These are phyloP conservation scores for Capronia americana DNA, from an alignment of 2,329 filamentous ascomycete species.

Conservation along the genomic window DNA sequence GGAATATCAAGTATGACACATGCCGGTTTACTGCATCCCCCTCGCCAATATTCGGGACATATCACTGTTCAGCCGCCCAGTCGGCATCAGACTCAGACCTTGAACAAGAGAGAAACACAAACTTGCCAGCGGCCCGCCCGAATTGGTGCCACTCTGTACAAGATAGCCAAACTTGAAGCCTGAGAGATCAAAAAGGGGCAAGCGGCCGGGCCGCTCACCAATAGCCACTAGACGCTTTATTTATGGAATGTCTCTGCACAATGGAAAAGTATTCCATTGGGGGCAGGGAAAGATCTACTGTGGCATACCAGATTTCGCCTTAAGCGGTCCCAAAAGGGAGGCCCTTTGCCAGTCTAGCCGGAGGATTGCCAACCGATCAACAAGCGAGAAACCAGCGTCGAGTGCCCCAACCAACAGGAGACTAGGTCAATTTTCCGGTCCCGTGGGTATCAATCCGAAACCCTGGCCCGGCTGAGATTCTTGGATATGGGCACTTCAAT, in stretches of 20 bases:
- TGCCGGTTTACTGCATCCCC: not conserved
- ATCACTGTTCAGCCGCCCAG: not conserved
- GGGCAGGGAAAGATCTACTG: not conserved
- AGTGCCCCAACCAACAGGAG: conserved; percentile 28
- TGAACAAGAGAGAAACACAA: not conserved
- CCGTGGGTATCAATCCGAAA: conserved; percentile 33
- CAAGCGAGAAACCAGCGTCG: conserved; percentile 37
- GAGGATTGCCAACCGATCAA: conserved; percentile 27
- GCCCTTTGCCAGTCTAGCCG: conserved; percentile 17
- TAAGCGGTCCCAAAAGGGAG: conserved; percentile 7
- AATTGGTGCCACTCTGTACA: not conserved
- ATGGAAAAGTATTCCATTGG: conserved; percentile 4
- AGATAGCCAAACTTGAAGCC: not conserved
- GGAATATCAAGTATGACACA: not conserved
- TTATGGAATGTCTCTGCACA: conserved; percentile 23
- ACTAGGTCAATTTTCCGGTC: conserved; percentile 21
- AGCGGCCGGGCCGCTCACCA: conserved; percentile 25
- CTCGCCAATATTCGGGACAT: not conserved
- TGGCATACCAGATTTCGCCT: not conserved
- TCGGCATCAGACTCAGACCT: not conserved
- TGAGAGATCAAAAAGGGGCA: conserved; percentile 7
- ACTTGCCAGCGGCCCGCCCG: not conserved
- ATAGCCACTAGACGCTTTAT: conserved; percentile 26
- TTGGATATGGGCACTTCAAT: conserved; percentile 12
- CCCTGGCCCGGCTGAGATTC: conserved; percentile 38